phyloP scores from a whole-genome alignment of 345 rosid species.

The Hibiscus trionum region DNA sequence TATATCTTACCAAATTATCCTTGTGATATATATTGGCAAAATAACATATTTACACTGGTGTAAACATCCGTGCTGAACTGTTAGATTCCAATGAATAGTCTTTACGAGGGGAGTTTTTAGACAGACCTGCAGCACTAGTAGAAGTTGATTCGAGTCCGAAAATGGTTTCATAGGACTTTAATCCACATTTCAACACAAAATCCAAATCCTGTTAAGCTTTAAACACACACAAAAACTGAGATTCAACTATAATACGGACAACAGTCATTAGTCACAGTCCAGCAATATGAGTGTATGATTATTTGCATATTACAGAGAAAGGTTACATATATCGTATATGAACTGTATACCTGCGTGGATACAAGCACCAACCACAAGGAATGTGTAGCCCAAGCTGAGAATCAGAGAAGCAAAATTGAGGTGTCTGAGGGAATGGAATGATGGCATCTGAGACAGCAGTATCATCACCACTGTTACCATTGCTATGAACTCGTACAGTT shows the following conservation, averaged over 20 bases:
- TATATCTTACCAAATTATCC: too few relatives aligned
- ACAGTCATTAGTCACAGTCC: background rate
- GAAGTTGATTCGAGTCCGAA: background rate
- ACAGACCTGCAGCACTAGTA: constrained; percentile 35
- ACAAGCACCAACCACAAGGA: constrained; percentile 93
- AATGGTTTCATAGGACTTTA: background rate
- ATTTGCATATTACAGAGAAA: too few relatives aligned
- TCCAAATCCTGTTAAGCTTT: background rate
- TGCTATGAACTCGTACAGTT: constrained; percentile 82
- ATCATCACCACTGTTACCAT: constrained; percentile 89
- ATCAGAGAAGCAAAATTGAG: constrained; percentile 67
- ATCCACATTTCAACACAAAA: background rate
- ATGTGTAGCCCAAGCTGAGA: constrained; percentile 84
- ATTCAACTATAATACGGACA: too few relatives aligned
- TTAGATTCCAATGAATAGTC: constrained; percentile 64
- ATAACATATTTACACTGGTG: too few relatives aligned
- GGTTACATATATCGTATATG: background rate
- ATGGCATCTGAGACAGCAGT: constrained; percentile 79
- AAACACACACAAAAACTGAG: too few relatives aligned
- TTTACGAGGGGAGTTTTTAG: constrained; percentile 56
- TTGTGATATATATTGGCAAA: too few relatives aligned
- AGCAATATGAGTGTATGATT: too few relatives aligned
- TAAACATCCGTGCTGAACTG: constrained; percentile 49
- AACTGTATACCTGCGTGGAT: constrained; percentile 55
- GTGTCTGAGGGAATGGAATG: constrained; percentile 94